Percentiles rank a stretch among this genome's conserved stretches.
Evolutionary conservation across 2,329 filamentous ascomycete genomes (phyloP).

Genomic region (Cercospora sp.): DNA sequence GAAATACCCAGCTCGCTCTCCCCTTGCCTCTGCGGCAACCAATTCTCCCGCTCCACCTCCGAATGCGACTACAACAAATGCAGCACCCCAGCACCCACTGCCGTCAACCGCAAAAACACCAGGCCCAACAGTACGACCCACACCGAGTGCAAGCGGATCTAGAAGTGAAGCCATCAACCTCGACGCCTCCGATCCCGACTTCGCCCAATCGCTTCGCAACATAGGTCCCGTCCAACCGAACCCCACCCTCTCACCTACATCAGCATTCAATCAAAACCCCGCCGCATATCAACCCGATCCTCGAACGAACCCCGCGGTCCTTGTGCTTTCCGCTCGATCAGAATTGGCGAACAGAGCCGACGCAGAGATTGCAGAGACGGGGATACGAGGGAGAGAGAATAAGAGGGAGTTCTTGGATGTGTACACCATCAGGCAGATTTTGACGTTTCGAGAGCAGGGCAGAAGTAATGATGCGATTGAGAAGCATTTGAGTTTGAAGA

Average conservation of each 20-base stretch:
- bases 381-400: constrained; percentile 45
- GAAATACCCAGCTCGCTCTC: constrained; percentile 55
- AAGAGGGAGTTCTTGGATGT: constrained; percentile 49
- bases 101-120: constrained; percentile 36
- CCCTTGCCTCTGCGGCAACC: constrained; percentile 31
- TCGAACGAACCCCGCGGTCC: constrained; percentile 56
- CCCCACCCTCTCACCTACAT: constrained; percentile 58
- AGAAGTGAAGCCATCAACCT: constrained; percentile 56
- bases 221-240: constrained; percentile 61
- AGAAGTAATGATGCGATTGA: constrained; percentile 38
- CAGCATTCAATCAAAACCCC: constrained; percentile 49
- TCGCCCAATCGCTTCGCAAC: constrained; percentile 75
- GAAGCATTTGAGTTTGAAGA: constrained; percentile 38
- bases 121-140: constrained; percentile 47
- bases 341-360: constrained; percentile 56
- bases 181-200: constrained; percentile 64
- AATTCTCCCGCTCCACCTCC: constrained; percentile 33
- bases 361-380: constrained; percentile 52
- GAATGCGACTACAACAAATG: constrained; percentile 28
- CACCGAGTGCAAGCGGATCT: constrained; percentile 41
- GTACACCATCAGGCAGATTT: constrained; percentile 42
- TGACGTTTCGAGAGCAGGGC: constrained; percentile 39
- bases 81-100: constrained; percentile 29
- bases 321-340: constrained; percentile 55
- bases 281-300: constrained; percentile 39